A percentile compares a stretch with the other conserved stretches of the same genome.
These are phyloP conservation scores for Lasiosphaeris hirsuta DNA, from an alignment of 495 filamentous ascomycete genomes.

Conservation along the genomic window DNA sequence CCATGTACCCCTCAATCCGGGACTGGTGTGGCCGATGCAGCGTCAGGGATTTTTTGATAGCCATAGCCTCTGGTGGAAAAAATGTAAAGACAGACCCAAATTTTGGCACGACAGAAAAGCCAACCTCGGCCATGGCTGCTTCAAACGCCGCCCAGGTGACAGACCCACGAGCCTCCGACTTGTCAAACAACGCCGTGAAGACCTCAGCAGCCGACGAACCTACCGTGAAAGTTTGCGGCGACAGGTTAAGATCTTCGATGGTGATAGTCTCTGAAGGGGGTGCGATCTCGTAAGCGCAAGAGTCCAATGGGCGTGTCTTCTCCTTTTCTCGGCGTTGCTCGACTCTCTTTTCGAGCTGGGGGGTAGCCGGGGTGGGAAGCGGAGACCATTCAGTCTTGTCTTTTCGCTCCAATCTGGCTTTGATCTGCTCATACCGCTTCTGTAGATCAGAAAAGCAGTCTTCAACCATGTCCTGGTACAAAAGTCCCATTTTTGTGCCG, in stretches of 20 bases:
- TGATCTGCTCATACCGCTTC: slow-evolving; percentile 13
- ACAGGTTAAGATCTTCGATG: background rate
- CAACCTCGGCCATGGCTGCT: slow-evolving; percentile 34
- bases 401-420: slow-evolving; percentile 9
- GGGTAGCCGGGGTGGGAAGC: background rate
- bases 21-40: slow-evolving; percentile 28
- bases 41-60: slow-evolving; percentile 16
- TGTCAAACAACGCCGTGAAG: slow-evolving; percentile 31
- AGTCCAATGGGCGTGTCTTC: slow-evolving; percentile 35
- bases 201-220: slow-evolving; percentile 25
- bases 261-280: background rate
- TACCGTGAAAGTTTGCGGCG: slow-evolving; percentile 21
- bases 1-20: slow-evolving; percentile 23
- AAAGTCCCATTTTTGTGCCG: slow-evolving; percentile 33
- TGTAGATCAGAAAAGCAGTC: slow-evolving; percentile 30
- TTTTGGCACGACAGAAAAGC: slow-evolving; percentile 28
- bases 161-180: slow-evolving; percentile 25
- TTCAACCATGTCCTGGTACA: slow-evolving; percentile 35
- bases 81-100: slow-evolving; percentile 29
- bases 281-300: slow-evolving; percentile 28
- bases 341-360: slow-evolving; percentile 11
- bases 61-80: slow-evolving; percentile 18
- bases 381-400: slow-evolving; percentile 5
- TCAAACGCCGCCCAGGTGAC: slow-evolving; percentile 34
- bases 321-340: slow-evolving; percentile 32